Base-by-base conservation (phyloP, 495 filamentous ascomycete genomes). In the Penicillium subrubescens region DNA sequence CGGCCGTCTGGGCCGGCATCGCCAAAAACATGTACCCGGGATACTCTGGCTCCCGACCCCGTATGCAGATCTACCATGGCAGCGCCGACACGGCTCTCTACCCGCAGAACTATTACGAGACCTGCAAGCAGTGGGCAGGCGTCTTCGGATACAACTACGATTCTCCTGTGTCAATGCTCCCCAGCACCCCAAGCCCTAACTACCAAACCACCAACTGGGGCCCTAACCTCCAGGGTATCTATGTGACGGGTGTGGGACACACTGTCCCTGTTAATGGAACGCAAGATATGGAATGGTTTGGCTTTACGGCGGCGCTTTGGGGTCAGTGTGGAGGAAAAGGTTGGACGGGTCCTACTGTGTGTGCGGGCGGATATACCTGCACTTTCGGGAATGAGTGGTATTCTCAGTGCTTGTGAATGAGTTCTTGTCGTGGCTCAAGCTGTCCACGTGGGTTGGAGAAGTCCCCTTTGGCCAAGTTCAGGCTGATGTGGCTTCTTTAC, bases 71-170 rank as follows among this genome's bases (percentile, higher is more conserved):
- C 51, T 53, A 53, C 14, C 51, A 53, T 27, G 51, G 51, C 51
- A 31, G 27, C 27, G 23, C 17, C 27, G 51, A 53, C 51, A 53
- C 51, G 11, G n/a, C 51, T 33, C 51, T 53, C 14, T 53, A 33
- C 51, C 51, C 51, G 5, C 27, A 53, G 27, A 53, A 53, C 27
- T 53, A 53, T 14, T 33, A 53, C 27, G 51, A 53, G 23, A 53
- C 51, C 14, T 53, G 51, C 27, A 53, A 53, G 51, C 51, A 53
- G 51, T 53, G 51, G 51, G 51, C 51, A 14, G 31, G 31, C 31
- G 31, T 53, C 51, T 53, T 53, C 51, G 51, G 51, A 53, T 53
- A 53, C 27, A 53, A 53, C 51, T 53, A 53, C 12, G 31, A 53
- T 14, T 29, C 51, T 33, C 51, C 51, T 1, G 5, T 7, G 51